Evolutionary conservation across 306 rosid genomes (phyloP).

Genomic region (Hippophae tibetana): DNA sequence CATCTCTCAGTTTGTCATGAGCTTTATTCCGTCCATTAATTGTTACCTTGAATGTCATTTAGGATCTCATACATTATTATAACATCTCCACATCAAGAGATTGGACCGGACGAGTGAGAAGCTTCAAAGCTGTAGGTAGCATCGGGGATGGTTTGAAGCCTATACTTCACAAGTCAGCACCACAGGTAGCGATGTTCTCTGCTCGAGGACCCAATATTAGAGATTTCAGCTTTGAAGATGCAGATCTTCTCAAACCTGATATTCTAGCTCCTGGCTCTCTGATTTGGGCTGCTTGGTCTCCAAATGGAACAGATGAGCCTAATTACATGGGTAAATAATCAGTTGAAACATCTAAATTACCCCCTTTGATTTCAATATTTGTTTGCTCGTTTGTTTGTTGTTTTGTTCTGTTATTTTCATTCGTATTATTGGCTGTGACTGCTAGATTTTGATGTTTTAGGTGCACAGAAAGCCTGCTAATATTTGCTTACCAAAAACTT

Average conservation of each 20-base stretch:
- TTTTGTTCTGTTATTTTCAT: no score
- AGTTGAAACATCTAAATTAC: constrained; percentile 2
- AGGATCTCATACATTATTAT: constrained; percentile 92
- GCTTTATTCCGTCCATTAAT: no score
- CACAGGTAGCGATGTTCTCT: constrained; percentile 90
- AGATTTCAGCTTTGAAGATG: constrained; percentile 93
- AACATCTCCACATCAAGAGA: constrained; percentile 84
- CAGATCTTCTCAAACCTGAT: constrained; percentile 98
- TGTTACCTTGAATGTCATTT: constrained; percentile 6
- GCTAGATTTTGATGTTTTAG: no score
- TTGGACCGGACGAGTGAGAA: constrained; percentile 95
- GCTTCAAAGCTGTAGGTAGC: constrained; percentile 69
- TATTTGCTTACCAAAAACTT: no score
- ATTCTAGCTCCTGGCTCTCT: constrained; percentile 95
- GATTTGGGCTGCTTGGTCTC: constrained; percentile 99
- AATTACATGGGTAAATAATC: constrained; percentile 61
- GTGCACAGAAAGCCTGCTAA: no score
- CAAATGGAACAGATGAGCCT: constrained; percentile 95
- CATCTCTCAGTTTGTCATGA: no score
- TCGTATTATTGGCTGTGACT: no score
- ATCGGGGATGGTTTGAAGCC: constrained; percentile 92
- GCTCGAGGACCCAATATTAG: constrained; percentile 92
- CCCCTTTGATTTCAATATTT: no score
- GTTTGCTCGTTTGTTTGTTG: no score
- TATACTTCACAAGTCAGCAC: constrained; percentile 89